A percentile compares a stretch with the other conserved stretches of the same genome.
phyloP scores from a whole-genome alignment of 331 rosid species.

The Cydonia oblonga region DNA sequence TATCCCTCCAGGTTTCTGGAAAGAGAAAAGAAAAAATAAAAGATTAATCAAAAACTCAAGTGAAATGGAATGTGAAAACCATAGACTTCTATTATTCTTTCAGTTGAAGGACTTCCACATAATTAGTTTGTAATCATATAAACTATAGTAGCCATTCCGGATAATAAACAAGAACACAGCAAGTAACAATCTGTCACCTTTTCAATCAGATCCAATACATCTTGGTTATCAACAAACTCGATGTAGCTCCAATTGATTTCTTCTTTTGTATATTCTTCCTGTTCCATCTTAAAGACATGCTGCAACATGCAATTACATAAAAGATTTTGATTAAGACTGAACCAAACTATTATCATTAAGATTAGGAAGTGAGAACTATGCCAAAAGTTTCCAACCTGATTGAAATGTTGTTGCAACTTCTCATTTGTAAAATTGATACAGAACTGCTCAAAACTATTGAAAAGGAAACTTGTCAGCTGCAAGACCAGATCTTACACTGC shows the following conservation, averaged over 20 bases:
- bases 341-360: conserved; percentile 2
- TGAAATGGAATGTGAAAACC: conserved; percentile 2
- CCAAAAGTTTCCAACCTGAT: conserved; percentile 55
- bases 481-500: conserved; percentile 1
- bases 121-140: background rate
- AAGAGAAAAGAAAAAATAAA: background rate
- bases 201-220: conserved; percentile 92
- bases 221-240: conserved; percentile 96
- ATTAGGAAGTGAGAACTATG: conserved; percentile 5
- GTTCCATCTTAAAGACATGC: conserved; percentile 99
- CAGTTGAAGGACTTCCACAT: background rate
- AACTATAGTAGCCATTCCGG: background rate
- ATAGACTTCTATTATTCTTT: background rate
- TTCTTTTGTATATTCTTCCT: conserved; percentile 96
- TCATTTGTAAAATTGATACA: conserved; percentile 96
- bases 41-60: conserved; percentile 6
- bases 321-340: conserved; percentile 1
- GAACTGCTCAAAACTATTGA: conserved; percentile 88
- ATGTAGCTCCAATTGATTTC: conserved; percentile 95
- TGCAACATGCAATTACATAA: conserved; percentile 32
- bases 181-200: conserved; percentile 44
- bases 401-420: conserved; percentile 96
- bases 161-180: conserved; percentile 1
- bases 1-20: conserved; percentile 98
- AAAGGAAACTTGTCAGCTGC: conserved; percentile 22